phyloP scores from a whole-genome alignment of 129 eudicot species.

The Tanacetum coccineum region DNA sequence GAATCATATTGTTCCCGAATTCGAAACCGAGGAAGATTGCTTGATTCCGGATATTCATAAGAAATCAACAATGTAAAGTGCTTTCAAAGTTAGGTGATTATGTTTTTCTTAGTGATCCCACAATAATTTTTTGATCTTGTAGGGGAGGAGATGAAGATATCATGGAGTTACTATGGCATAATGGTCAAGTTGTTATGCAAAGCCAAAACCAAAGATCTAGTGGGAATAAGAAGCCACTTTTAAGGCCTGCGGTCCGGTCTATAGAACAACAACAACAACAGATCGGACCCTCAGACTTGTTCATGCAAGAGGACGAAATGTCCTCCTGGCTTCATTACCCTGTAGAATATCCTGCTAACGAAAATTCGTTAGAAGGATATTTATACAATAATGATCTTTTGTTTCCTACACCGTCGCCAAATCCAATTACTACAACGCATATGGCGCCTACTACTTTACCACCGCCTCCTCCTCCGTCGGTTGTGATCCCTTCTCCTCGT shows the following conservation, averaged over 20 bases:
- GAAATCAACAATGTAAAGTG: slow-evolving; percentile 39
- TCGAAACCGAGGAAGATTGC: slow-evolving; percentile 40
- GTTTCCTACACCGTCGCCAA: slow-evolving; percentile 27
- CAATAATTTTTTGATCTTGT: not conserved
- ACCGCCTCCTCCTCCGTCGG: slow-evolving; percentile 27
- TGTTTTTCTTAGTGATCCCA: not conserved
- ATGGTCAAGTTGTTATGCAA: slow-evolving; percentile 61
- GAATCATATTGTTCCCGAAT: slow-evolving; percentile 50
- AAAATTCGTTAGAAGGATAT: slow-evolving; percentile 40
- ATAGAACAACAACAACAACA: slow-evolving; percentile 19
- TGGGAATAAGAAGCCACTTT: slow-evolving; percentile 23
- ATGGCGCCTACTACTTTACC: not conserved
- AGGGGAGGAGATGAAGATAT: slow-evolving; percentile 48
- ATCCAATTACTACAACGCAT: not conserved
- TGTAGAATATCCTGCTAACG: slow-evolving; percentile 35
- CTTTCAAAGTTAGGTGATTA: too few species aligned
- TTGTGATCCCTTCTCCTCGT: slow-evolving; percentile 24
- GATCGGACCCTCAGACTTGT: slow-evolving; percentile 26
- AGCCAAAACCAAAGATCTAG: slow-evolving; percentile 43
- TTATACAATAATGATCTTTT: slow-evolving; percentile 38
- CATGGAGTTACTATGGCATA: slow-evolving; percentile 69
- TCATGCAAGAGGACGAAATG: slow-evolving; percentile 68
- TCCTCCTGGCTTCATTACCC: slow-evolving; percentile 64
- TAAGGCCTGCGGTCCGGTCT: slow-evolving; percentile 6
- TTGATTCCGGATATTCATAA: slow-evolving; percentile 24